These are phyloP conservation scores for Bruguiera sexangula DNA, from an alignment of 345 rosid species.

Conservation along the genomic window DNA sequence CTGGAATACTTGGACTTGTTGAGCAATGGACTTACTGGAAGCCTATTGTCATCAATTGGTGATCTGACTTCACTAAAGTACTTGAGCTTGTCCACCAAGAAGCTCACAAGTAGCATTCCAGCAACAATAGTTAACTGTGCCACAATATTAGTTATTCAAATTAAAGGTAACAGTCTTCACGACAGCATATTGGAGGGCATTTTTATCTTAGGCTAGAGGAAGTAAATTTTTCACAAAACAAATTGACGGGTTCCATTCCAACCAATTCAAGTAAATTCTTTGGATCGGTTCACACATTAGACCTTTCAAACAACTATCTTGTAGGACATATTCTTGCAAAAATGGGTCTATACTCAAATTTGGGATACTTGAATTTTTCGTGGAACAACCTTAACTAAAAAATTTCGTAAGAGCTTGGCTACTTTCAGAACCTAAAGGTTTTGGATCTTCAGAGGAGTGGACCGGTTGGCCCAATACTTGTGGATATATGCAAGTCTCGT, in stretches of 20 bases:
- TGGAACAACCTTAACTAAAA: constrained; percentile 67
- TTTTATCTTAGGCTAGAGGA: too few relatives aligned
- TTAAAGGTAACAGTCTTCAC: constrained; percentile 52
- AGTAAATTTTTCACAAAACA: constrained; percentile 59
- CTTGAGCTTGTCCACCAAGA: constrained; percentile 58
- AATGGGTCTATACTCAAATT: constrained; percentile 50
- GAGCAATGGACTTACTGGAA: constrained; percentile 55
- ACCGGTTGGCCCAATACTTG: constrained; percentile 58
- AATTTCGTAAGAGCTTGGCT: constrained; percentile 68
- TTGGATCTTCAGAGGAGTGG: constrained; percentile 60
- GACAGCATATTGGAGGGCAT: constrained; percentile 60
- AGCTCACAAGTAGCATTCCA: constrained; percentile 58
- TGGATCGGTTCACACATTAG: constrained; percentile 48
- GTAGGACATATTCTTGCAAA: constrained; percentile 61
- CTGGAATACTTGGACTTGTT: constrained; percentile 60
- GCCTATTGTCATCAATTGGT: constrained; percentile 53
- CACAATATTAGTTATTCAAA: constrained; percentile 40
- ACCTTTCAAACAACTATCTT: constrained; percentile 68
- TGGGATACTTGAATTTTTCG: constrained; percentile 72
- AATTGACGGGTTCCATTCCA: constrained; percentile 60
- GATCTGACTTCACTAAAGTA: constrained; percentile 45
- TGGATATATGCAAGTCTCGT: constrained; percentile 63
- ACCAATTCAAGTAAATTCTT: too few relatives aligned
- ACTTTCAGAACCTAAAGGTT: too few relatives aligned
- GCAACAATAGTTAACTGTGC: constrained; percentile 45